Evolutionary conservation across 495 filamentous ascomycete species (phyloP).

Genomic region (Penicillium canariense): DNA sequence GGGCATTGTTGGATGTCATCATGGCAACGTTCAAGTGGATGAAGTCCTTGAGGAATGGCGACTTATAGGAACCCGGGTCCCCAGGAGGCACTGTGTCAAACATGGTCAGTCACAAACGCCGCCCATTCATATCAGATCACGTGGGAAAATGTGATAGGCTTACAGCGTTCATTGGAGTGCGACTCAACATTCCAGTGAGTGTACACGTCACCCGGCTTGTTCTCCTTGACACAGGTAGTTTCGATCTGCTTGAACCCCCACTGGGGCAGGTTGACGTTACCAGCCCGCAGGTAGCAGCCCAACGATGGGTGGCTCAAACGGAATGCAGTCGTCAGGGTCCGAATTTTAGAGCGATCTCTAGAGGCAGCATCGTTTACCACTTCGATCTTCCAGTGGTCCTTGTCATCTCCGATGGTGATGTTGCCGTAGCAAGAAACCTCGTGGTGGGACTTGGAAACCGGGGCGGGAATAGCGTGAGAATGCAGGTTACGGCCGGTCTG

Average conservation of each 20-base stretch:
- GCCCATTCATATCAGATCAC: too few relatives aligned
- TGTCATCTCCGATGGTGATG: conserved; percentile 93
- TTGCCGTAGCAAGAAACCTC: conserved; percentile 98
- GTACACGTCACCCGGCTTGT: conserved; percentile 87
- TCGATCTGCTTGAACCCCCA: conserved; percentile 99
- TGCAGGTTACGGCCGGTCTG: conserved; percentile 97
- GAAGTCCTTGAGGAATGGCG: conserved; percentile 94
- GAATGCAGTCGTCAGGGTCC: conserved; percentile 92
- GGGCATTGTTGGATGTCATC: conserved; percentile 99
- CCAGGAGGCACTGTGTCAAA: conserved; percentile 70
- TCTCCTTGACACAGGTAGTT: conserved; percentile 90
- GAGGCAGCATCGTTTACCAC: conserved; percentile 87
- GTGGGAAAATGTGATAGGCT: conserved; percentile 35
- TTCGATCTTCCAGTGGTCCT: conserved; percentile 96
- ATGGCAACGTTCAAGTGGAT: conserved; percentile 97
- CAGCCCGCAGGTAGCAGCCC: conserved; percentile 91
- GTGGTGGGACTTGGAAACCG: conserved; percentile 81
- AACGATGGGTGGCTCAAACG: conserved; percentile 78
- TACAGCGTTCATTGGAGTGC: conserved; percentile 91
- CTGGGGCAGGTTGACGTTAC: conserved; percentile 94
- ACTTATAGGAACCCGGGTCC: conserved; percentile 91
- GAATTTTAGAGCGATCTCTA: conserved; percentile 77
- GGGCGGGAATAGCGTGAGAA: conserved; percentile 84
- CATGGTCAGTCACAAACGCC: conserved; percentile 3
- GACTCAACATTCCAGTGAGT: conserved; percentile 99